Evolutionary conservation across 345 rosid genomes (phyloP), one percentile per base, ranked within the genome.

Genomic region (Populus simonii): DNA sequence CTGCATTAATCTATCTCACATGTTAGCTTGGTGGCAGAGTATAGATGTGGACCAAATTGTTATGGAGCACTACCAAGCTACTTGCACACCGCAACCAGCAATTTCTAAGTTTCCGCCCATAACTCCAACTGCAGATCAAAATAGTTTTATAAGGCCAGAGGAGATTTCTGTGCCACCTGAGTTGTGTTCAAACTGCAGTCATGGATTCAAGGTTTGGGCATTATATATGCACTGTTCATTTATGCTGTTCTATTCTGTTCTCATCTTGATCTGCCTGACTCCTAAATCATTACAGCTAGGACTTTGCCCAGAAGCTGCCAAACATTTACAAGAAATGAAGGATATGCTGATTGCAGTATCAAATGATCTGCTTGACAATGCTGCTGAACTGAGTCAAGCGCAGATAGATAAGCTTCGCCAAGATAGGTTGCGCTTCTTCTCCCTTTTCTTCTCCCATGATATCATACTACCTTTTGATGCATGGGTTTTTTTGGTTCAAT

Each of bases 11-110:
- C 68, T 39, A 35, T 72, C 67, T 13, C 27, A 27, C 23, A 36
- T 23, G 10, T 35, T 36, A 61, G 41, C 45, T 73, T 84, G 80
- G 76, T 76, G 85, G 85, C 92, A 96, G 99, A 85, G 84, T 85
- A 89, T 96, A 82, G 99, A 93, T 77, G 88, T 96, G 76, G 98
- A 96, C 84, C 98, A 90, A 84, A 93, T 96, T 80, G 84, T 89
- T 78, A 90, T 88, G 87, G 92, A 92, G 78, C 99, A 93, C 86
- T 91, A 90, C 86, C 92, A 92, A 72, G 87, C 97, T 72, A 79
- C 80, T 74, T 76, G 84, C 83, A 93, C 97, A 13, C 97, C 98
- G 62, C 94, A 87, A 82, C 87, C 96, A 72, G 79, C 97, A 59
- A 72, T 81, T 77, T 86, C 93, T 31, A 88, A 79, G 84, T 87